Conservation (phyloP, 768 basidiomycete species). For the Hypsizygus marmoreus region DNA sequence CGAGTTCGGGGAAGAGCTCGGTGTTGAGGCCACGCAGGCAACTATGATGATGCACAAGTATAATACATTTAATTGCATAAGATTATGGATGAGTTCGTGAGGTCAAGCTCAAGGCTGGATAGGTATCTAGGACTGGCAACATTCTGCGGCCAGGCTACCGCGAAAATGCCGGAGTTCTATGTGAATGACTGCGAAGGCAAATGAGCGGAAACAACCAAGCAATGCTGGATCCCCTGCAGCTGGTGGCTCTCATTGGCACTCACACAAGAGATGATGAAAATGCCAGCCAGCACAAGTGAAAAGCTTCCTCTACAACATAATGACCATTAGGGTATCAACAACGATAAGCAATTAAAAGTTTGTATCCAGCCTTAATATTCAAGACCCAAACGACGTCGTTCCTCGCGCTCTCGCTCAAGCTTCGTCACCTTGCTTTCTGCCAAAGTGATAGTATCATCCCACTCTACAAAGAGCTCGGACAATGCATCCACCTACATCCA, state of each 20-base stretch:
- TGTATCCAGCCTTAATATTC: no score
- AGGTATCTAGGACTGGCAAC: no score
- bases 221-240: no score
- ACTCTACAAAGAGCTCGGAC: constrained; percentile 82
- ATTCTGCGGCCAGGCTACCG: no score
- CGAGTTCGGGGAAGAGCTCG: constrained; percentile 63
- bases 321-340: constrained; percentile 1
- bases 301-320: not conserved
- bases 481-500: constrained; percentile 69
- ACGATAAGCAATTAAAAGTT: not conserved
- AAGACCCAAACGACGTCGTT: constrained; percentile 63
- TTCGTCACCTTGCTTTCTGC: constrained; percentile 59
- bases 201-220: no score
- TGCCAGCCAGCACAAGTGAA: not conserved
- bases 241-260: no score
- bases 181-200: no score
- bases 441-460: constrained; percentile 77
- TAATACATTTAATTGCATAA: constrained; percentile 3
- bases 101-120: no score
- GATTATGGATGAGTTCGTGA: not conserved
- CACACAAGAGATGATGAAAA: not conserved
- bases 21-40: constrained; percentile 16
- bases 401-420: constrained; percentile 63
- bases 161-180: no score
- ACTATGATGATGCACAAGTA: constrained; percentile 11